Evolutionary conservation across 1,139 yeast species (phyloP), one percentile per base, ranked within the genome.

Genomic region (Blastobotrys apis): DNA sequence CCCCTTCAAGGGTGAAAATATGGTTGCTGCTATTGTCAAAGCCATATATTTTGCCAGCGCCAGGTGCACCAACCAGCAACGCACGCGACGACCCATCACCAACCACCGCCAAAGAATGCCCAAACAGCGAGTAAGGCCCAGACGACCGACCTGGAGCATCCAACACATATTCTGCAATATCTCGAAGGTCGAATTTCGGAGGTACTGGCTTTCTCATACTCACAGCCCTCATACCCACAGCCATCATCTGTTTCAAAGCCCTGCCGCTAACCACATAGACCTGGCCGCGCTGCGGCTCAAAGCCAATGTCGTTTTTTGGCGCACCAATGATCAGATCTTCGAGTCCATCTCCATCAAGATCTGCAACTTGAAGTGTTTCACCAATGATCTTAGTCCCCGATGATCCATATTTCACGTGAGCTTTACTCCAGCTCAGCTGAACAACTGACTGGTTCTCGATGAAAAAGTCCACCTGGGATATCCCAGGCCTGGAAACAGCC

Each of bases 261-360:
- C 42, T 39, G 1, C 76, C 76, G 29, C 68, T 64, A 9, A 77
- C 41, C 0, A 68, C 55, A 12, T 57, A 55, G 0, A 74, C 68
- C 5, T 57, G 56, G 0, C 83, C 83, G 9, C 60, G 55, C 47
- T 77, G 78, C 3, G 58, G 52, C 1, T 37, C 29, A 0, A 48
- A 48, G 6, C 45, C 51, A 13, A 53, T 54, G 46, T 73, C 73
- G 10, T 68, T 63, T 41, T 60, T 64, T 5, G 72, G 72, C 0
- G 77, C 68, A 0, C 75, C 73, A 2, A 78, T 53, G 1, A 74
- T 45, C 17, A 78, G 51, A 35, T 74, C 78, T 0, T 67, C 67
- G 12, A 57, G 49, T 0, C 68, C 70, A 41, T 67, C 70, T 3
- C 55, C 57, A 50, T 66, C 65, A 8, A 66, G 33, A 45, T 72